Evolutionary conservation across 1,284 basidiomycete species (phyloP).

Genomic region (Gomphus sp.): DNA sequence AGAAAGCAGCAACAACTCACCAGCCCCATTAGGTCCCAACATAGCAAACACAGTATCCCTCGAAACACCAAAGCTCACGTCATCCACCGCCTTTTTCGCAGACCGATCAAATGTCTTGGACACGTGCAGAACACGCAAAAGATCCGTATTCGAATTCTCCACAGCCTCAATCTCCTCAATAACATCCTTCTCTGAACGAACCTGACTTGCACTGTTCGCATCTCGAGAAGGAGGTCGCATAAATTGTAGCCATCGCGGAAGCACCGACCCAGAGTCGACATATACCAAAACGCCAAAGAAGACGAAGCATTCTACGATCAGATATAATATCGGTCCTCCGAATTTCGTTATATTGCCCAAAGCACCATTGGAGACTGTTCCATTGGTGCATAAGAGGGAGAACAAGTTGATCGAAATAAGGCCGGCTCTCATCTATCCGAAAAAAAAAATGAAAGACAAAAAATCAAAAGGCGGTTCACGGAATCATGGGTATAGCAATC

Average conservation of each 20-base stretch:
- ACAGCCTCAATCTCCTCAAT: constrained; percentile 43
- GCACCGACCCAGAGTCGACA: constrained; percentile 48
- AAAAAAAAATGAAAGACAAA: background rate
- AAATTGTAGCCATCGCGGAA: constrained; percentile 22
- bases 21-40: constrained; percentile 77
- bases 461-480: constrained; percentile 1
- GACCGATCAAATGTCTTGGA: constrained; percentile 48
- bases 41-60: constrained; percentile 63
- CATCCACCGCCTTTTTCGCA: constrained; percentile 54
- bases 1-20: constrained; percentile 20
- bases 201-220: background rate
- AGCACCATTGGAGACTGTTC: constrained; percentile 43
- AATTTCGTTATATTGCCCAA: too few species aligned
- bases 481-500: background rate
- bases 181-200: constrained; percentile 33
- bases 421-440: constrained; percentile 43
- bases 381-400: constrained; percentile 59
- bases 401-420: constrained; percentile 73
- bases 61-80: constrained; percentile 62
- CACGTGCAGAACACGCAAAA: constrained; percentile 53
- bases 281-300: constrained; percentile 50
- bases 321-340: constrained; percentile 70
- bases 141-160: constrained; percentile 34
- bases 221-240: constrained; percentile 6
- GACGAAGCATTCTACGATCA: constrained; percentile 46